Evolutionary conservation across 768 basidiomycete genomes (phyloP).

Genomic region (Hemileccinum impolitum): DNA sequence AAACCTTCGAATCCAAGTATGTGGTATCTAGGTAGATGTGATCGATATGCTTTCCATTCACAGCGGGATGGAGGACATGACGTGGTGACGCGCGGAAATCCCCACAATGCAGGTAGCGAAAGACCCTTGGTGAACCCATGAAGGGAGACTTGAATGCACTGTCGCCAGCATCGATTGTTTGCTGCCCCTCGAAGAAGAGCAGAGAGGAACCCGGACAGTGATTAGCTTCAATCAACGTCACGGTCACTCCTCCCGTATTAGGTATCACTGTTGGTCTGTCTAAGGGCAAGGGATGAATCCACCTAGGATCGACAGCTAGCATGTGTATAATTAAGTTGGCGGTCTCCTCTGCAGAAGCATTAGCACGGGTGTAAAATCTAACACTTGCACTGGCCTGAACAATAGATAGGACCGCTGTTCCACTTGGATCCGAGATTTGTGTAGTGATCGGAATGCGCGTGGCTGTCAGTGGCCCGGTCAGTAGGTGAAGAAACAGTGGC

Average conservation of each 20-base stretch:
- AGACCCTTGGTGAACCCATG: constrained; percentile 65
- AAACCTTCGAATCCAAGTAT: constrained; percentile 82
- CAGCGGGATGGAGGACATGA: constrained; percentile 80
- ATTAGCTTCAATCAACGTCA: constrained; percentile 96
- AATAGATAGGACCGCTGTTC: constrained; percentile 93
- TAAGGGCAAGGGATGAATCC: constrained; percentile 86
- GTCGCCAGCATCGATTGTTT: constrained; percentile 88
- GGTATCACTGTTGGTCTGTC: constrained; percentile 73
- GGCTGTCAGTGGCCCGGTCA: constrained; percentile 44
- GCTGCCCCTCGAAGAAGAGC: constrained; percentile 90
- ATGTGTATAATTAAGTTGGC: constrained; percentile 91
- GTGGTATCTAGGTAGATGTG: constrained; percentile 95
- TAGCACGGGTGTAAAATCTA: neutral
- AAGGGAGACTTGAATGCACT: constrained; percentile 66
- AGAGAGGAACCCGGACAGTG: constrained; percentile 97
- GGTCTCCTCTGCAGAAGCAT: constrained; percentile 54
- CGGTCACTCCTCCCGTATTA: constrained; percentile 77
- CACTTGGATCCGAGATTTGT: constrained; percentile 87
- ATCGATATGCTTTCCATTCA: constrained; percentile 80
- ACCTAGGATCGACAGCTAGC: constrained; percentile 83
- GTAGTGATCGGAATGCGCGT: constrained; percentile 97
- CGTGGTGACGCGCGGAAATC: constrained; percentile 89
- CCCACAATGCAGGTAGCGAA: constrained; percentile 94
- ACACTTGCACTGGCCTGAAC: constrained; percentile 50
- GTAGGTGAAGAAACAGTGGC: neutral